phyloP scores from a whole-genome alignment of 768 basidiomycete species.

The Grammothele lineata region DNA sequence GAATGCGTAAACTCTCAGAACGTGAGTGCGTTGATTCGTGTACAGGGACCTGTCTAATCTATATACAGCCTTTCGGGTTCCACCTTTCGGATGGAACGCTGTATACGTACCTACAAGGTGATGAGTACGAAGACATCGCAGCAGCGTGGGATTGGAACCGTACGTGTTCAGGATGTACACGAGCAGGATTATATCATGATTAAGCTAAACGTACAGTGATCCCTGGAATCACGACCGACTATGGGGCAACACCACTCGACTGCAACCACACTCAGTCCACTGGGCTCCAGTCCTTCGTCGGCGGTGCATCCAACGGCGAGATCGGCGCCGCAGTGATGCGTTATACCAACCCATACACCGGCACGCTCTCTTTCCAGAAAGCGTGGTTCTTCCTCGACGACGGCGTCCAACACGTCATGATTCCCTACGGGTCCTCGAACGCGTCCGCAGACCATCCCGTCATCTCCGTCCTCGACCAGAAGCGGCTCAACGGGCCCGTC shows the following conservation, averaged over 20 bases:
- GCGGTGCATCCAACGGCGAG: slow-evolving; percentile 56
- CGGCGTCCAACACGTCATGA: slow-evolving; percentile 60
- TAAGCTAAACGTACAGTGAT: slow-evolving; percentile 41
- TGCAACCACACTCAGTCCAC: slow-evolving; percentile 40
- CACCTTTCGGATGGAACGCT: slow-evolving; percentile 64
- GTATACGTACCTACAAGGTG: slow-evolving; percentile 59
- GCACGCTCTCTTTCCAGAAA: slow-evolving; percentile 57
- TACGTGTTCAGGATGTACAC: slow-evolving; percentile 4
- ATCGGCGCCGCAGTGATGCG: slow-evolving; percentile 59
- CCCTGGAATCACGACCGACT: slow-evolving; percentile 68
- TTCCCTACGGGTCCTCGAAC: slow-evolving; percentile 38
- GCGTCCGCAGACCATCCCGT: slow-evolving; percentile 42
- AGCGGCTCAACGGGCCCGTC: slow-evolving; percentile 40
- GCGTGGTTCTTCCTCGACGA: slow-evolving; percentile 69
- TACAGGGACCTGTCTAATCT: neutral
- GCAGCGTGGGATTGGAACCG: slow-evolving; percentile 74
- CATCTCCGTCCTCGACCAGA: slow-evolving; percentile 66
- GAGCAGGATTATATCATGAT: no score
- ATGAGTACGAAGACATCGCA: slow-evolving; percentile 71
- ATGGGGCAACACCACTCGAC: slow-evolving; percentile 49
- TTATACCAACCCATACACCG: slow-evolving; percentile 60
- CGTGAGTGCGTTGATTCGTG: slow-evolving; percentile 28
- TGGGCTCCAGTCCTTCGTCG: slow-evolving; percentile 58
- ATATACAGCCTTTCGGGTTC: slow-evolving; percentile 52
- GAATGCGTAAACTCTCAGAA: slow-evolving; percentile 66